Evolutionary conservation across 2,329 filamentous ascomycete genomes (phyloP).

Genomic region (Ambrosiella xylebori): DNA sequence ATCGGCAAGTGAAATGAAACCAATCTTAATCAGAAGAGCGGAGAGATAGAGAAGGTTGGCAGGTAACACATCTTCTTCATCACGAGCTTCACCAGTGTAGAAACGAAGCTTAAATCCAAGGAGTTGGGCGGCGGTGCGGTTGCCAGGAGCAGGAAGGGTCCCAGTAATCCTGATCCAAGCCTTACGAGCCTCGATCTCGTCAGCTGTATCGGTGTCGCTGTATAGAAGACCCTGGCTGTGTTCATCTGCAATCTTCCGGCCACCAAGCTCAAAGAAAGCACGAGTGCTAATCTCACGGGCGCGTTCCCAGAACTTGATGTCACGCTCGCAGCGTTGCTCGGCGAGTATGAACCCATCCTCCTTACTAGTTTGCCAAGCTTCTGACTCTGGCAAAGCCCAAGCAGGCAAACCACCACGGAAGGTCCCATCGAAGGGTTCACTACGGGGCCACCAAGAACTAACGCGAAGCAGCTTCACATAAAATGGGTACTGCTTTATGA

Average conservation of each 20-base stretch:
- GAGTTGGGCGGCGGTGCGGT: slow-evolving; percentile 80
- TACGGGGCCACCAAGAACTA: slow-evolving; percentile 93
- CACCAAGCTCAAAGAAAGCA: slow-evolving; percentile 81
- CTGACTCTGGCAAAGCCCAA: slow-evolving; percentile 65
- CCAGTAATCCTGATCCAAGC: slow-evolving; percentile 69
- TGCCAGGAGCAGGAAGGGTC: slow-evolving; percentile 69
- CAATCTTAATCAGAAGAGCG: slow-evolving; percentile 86
- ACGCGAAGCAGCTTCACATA: slow-evolving; percentile 82
- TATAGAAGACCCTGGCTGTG: slow-evolving; percentile 15
- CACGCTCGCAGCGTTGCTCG: slow-evolving; percentile 43
- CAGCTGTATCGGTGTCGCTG: slow-evolving; percentile 34
- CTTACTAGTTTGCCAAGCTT: slow-evolving; percentile 44
- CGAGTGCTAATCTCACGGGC: slow-evolving; percentile 60
- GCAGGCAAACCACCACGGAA: slow-evolving; percentile 54
- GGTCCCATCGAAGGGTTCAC: slow-evolving; percentile 22
- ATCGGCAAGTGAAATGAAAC: slow-evolving; percentile 83
- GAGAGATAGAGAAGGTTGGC: slow-evolving; percentile 87
- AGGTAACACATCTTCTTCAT: slow-evolving; percentile 60
- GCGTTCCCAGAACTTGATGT: slow-evolving; percentile 63
- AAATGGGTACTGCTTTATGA: slow-evolving; percentile 85
- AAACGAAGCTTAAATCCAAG: slow-evolving; percentile 95
- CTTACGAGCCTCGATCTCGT: slow-evolving; percentile 38
- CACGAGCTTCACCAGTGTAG: slow-evolving; percentile 67
- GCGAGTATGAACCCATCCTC: slow-evolving; percentile 47
- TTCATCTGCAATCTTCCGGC: slow-evolving; percentile 38